Evolutionary conservation across 805 yeast species (phyloP), one percentile per base, ranked within the genome.

Genomic region (Kluyveromyces wickerhamii): DNA sequence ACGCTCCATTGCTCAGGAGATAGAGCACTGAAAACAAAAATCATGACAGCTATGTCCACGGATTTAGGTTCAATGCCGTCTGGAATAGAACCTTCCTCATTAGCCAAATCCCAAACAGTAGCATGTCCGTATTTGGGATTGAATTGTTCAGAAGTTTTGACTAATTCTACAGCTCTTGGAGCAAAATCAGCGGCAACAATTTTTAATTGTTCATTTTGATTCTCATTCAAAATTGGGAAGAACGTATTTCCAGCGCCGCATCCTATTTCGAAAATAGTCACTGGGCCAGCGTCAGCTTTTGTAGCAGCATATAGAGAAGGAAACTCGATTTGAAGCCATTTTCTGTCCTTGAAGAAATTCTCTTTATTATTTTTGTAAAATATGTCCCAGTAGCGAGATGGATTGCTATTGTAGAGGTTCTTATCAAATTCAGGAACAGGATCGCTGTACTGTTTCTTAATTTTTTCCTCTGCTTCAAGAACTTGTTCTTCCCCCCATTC

Each of bases 221-320:
- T 92, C 47, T 81, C 87, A 36, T 71, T 71, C 38, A 92, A 62
- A 14, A 92, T 79, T 4, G 98, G 98, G 57, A 81, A 92, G 66
- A 92, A 72, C 0, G 98, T 92, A 58, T 92, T 92, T 8, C 98
- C 98, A 4, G 96, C 97, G 37, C 98, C 98, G 62, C 98, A 92
- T 3, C 98, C 98, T 30, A 92, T 80, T 59, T 92, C 98, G 36
- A 92, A 68, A 21, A 92, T 79, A 3, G 79, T 75, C 15, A 70
- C 69, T 4, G 79, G 73, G n/a, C 86, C 81, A 5, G 79, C 68
- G 44, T 78, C 81, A 16, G 72, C 70, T 42, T 75, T 74, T 3
- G 95, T 85, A 5, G 85, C 81, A 41, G 78, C 79, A 52, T 81
- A 89, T 22, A 92, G 60, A 10, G 74, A 63, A 1, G 98, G 98